These are phyloP conservation scores for Russula dissimulans DNA, from an alignment of 768 basidiomycete genomes.

Conservation along the genomic window DNA sequence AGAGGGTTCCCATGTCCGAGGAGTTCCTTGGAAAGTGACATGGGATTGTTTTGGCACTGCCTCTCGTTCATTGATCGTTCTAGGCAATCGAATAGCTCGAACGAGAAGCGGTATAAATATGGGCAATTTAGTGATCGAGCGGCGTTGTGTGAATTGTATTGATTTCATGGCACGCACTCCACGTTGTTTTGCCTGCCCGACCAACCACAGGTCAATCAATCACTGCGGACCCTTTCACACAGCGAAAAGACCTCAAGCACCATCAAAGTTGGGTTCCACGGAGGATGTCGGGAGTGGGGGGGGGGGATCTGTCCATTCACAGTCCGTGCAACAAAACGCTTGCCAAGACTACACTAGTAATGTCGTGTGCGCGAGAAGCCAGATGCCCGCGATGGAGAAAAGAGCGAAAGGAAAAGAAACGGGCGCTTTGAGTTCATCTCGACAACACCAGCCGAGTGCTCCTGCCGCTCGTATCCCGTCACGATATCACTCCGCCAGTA, in stretches of 20 bases:
- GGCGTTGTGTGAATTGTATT: background rate
- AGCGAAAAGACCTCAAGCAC: conserved; percentile 8
- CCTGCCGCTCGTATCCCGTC: background rate
- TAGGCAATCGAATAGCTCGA: background rate
- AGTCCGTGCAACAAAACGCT: no score
- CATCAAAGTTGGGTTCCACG: background rate
- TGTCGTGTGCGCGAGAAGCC: no score
- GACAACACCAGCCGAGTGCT: no score
- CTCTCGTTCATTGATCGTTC: background rate
- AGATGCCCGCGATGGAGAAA: no score
- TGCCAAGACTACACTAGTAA: no score
- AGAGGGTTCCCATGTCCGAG: background rate
- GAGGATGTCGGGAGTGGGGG: no score
- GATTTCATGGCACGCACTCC: no score
- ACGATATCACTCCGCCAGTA: background rate
- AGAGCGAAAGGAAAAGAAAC: no score
- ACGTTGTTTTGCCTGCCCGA: no score
- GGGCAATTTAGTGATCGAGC: background rate
- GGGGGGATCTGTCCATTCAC: no score
- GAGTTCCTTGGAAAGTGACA: background rate
- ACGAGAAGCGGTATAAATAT: background rate
- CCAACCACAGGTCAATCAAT: no score
- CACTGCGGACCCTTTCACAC: conserved; percentile 4
- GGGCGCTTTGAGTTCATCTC: no score
- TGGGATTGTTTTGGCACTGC: background rate